Conservation (phyloP, 108 stramenopile genomes). For the Nannochloropsis salina region DNA sequence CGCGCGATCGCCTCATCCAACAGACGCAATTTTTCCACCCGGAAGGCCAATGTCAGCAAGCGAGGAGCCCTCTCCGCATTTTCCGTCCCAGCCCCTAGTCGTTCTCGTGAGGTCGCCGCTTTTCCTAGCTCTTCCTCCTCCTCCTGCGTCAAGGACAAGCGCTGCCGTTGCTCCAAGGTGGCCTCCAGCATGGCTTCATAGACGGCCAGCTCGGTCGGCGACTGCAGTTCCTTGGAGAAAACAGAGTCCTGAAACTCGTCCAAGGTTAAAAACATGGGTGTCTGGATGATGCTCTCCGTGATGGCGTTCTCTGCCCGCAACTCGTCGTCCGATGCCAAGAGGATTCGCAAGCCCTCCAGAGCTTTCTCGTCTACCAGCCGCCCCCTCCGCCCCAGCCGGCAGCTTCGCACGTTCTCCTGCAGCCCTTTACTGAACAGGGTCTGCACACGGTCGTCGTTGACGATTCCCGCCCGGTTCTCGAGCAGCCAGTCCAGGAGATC, state of each 20-base stretch:
- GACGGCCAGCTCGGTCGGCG: neutral
- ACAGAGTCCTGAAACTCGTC: slow-evolving; percentile 5
- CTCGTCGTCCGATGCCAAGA: neutral
- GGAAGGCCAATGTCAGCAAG: neutral
- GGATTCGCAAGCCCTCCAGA: neutral
- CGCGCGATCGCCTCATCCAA: slow-evolving; percentile 2
- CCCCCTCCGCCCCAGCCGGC: neutral
- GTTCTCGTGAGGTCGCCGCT: neutral
- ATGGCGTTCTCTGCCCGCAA: neutral
- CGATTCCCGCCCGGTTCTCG: neutral
- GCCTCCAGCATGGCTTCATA: neutral
- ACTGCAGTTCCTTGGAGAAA: neutral
- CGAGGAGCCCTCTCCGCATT: neutral
- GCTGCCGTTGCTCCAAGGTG: neutral
- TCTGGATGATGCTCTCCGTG: neutral
- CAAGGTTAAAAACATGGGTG: neutral
- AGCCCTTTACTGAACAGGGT: neutral
- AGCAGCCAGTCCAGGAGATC: neutral
- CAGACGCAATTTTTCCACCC: neutral
- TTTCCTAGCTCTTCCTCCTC: neutral
- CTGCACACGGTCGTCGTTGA: neutral
- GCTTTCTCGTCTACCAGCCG: neutral
- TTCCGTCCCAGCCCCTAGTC: neutral
- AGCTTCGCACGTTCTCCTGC: slow-evolving; percentile 4
- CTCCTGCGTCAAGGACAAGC: neutral